Conservation (phyloP, 805 yeast genomes). For the Pichia phayaonensis region DNA sequence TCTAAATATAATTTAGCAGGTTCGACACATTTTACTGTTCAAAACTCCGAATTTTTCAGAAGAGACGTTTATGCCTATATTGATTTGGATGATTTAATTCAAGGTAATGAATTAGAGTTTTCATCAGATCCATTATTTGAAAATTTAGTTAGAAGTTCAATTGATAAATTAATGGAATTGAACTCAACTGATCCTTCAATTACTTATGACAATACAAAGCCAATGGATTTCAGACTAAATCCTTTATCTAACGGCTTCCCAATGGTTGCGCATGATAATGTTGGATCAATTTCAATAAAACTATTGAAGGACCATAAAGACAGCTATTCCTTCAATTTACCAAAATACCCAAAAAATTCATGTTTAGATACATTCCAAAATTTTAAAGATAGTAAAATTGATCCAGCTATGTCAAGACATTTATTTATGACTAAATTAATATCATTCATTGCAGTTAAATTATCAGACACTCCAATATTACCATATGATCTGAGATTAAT, state of each 20-base stretch:
- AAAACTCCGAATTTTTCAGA: slow-evolving; percentile 42
- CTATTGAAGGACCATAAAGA: slow-evolving; percentile 26
- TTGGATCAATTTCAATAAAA: slow-evolving; percentile 60
- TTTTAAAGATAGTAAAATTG: slow-evolving; percentile 41
- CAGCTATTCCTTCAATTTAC: slow-evolving; percentile 16
- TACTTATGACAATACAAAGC: slow-evolving; percentile 35
- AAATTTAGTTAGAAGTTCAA: slow-evolving; percentile 35
- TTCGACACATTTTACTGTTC: slow-evolving; percentile 67
- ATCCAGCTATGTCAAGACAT: slow-evolving; percentile 50
- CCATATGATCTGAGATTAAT: slow-evolving; percentile 54
- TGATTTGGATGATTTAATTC: slow-evolving; percentile 62
- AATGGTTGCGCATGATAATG: slow-evolving; percentile 52
- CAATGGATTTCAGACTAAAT: neutral
- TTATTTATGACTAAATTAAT: slow-evolving; percentile 47
- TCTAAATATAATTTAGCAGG: slow-evolving; percentile 78
- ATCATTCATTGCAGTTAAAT: slow-evolving; percentile 43
- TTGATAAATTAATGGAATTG: slow-evolving; percentile 27
- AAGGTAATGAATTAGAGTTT: slow-evolving; percentile 45
- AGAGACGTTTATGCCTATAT: slow-evolving; percentile 62
- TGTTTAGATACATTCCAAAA: slow-evolving; percentile 60
- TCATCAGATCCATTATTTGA: slow-evolving; percentile 53
- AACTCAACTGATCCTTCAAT: slow-evolving; percentile 33
- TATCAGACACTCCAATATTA: slow-evolving; percentile 70
- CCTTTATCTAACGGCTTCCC: slow-evolving; percentile 34
- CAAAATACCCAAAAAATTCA: slow-evolving; percentile 40